These are phyloP conservation scores for Pezicula radicicola DNA, from an alignment of 2,329 filamentous ascomycete species.

Conservation along the genomic window DNA sequence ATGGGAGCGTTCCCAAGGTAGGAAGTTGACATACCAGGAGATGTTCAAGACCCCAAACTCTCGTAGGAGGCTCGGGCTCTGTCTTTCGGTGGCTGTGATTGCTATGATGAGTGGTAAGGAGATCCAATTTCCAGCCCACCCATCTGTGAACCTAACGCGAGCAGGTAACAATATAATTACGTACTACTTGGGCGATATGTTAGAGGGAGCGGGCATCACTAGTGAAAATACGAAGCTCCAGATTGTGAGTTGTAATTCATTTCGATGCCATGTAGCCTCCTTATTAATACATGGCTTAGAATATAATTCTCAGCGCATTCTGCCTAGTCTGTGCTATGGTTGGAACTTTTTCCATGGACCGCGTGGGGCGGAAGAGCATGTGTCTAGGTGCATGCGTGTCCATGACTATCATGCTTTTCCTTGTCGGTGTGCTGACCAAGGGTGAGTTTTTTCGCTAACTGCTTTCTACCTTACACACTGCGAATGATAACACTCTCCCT, in stretches of 20 bases:
- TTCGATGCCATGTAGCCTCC: too few species aligned
- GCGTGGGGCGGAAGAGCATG: constrained; percentile 40
- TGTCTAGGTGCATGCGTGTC: constrained; percentile 34
- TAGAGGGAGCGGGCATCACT: constrained; percentile 42
- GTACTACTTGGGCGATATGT: constrained; percentile 33
- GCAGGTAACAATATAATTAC: constrained; percentile 33
- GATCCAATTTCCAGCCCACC: constrained; percentile 1
- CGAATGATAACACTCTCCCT: neutral
- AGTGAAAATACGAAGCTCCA: constrained; percentile 21
- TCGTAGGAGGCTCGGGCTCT: neutral
- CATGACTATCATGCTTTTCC: constrained; percentile 40
- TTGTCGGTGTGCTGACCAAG: constrained; percentile 47
- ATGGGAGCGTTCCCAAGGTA: neutral
- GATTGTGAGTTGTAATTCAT: neutral
- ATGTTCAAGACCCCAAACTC: neutral
- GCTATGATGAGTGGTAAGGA: neutral
- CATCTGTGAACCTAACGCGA: constrained; percentile 1
- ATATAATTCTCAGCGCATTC: constrained; percentile 46
- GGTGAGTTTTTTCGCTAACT: neutral
- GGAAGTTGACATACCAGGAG: neutral
- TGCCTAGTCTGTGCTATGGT: constrained; percentile 37
- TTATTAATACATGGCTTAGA: constrained; percentile 18
- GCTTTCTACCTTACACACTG: neutral
- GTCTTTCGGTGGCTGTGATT: neutral
- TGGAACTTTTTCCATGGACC: constrained; percentile 38